A percentile compares a stretch with the other conserved stretches of the same genome.
Conservation (phyloP, 2,329 filamentous ascomycete genomes). For the Piedraia hortae region DNA sequence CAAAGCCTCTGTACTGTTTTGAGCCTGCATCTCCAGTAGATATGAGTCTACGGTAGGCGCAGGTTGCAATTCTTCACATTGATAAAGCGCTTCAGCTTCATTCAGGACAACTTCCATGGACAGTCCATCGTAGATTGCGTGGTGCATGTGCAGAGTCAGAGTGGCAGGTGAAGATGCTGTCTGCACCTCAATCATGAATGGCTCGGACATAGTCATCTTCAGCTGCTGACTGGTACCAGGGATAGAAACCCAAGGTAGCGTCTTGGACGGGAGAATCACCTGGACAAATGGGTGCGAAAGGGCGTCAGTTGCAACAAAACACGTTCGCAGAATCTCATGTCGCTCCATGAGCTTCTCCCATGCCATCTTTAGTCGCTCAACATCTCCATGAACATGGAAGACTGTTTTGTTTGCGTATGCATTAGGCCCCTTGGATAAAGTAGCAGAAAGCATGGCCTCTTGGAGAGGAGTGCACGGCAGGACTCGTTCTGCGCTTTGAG, state of each 20-base stretch:
- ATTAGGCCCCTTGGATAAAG: constrained; percentile 15
- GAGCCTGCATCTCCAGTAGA: constrained; percentile 27
- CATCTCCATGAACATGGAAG: constrained; percentile 28
- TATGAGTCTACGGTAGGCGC: constrained; percentile 33
- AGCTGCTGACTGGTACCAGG: background rate
- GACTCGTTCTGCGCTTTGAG: constrained; percentile 22
- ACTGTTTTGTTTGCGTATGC: constrained; percentile 49
- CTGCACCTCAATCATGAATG: background rate
- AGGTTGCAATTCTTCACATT: constrained; percentile 18
- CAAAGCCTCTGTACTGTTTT: constrained; percentile 24
- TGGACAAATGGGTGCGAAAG: constrained; percentile 39
- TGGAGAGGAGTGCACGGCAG: constrained; percentile 69
- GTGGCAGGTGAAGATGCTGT: background rate
- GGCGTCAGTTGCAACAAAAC: constrained; percentile 39
- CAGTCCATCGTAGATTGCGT: constrained; percentile 66
- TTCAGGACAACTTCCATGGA: constrained; percentile 41
- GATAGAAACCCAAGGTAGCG: constrained; percentile 15
- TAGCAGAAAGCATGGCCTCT: constrained; percentile 54
- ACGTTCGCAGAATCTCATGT: constrained; percentile 54
- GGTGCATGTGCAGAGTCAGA: constrained; percentile 34
- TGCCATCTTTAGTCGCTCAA: constrained; percentile 23
- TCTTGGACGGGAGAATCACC: constrained; percentile 29
- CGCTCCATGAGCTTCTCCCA: constrained; percentile 37
- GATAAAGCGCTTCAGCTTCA: constrained; percentile 37
- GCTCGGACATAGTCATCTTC: background rate